These are phyloP conservation scores for Thymus quinquecostatus DNA, from an alignment of 257 asterid species.

Conservation along the genomic window DNA sequence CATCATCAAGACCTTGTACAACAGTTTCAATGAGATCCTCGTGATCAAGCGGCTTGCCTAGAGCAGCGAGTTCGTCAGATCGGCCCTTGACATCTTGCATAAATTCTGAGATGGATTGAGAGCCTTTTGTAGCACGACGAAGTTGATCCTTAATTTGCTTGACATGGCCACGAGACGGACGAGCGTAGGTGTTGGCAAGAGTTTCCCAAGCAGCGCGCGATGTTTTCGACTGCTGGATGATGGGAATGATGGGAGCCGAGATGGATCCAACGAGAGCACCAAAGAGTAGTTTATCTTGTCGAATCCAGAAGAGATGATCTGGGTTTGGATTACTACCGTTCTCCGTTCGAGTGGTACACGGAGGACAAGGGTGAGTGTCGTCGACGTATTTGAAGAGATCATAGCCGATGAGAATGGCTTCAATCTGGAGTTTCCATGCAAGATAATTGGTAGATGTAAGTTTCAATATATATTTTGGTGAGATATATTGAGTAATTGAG, in stretches of 20 bases:
- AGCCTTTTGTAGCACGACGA: background rate
- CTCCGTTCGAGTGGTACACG: background rate
- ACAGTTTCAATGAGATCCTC: background rate
- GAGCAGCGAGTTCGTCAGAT: background rate
- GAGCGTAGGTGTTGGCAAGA: background rate
- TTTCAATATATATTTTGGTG: too few relatives aligned
- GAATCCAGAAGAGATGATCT: background rate
- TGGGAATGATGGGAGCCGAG: background rate
- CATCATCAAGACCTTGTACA: background rate
- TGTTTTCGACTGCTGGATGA: background rate
- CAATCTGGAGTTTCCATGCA: too few relatives aligned
- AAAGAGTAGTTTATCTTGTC: background rate
- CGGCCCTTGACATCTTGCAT: background rate
- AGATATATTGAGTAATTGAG: too few relatives aligned
- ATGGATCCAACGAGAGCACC: background rate
- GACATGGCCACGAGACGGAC: background rate
- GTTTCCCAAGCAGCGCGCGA: background rate
- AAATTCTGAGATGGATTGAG: background rate
- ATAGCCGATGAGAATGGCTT: background rate
- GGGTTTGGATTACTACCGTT: background rate
- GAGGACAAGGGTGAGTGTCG: background rate
- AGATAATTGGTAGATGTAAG: too few relatives aligned
- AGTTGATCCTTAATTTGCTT: background rate
- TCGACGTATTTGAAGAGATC: background rate
- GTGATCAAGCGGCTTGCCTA: background rate